Base-by-base conservation (phyloP, 179 eudicot genomes). In the Monotropa hypopitys region DNA sequence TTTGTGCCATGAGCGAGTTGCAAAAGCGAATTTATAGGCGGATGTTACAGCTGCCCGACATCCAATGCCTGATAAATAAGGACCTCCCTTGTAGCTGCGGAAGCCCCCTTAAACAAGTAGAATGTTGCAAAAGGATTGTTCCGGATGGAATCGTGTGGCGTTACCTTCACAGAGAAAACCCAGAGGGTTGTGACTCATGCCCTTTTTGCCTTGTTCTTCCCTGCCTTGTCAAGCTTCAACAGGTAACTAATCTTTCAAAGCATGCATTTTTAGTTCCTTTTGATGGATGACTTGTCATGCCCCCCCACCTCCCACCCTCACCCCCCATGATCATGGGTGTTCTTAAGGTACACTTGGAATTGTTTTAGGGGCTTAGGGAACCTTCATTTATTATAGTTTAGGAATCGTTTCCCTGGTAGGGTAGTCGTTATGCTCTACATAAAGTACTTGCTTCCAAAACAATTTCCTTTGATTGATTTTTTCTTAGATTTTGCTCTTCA, bases 71-170 rank as follows among this genome's bases (percentile, higher is more conserved):
- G 50, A 81, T 93, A 45, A 93, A 93, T 83, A 95, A 95, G 84
- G 96, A 93, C 79, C 85, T 90, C 40, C 97, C 99, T 3, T 95
- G 99, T 83, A 84, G 91, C 70, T 95, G 99, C 77, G 99, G 99
- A 61, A 93, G 98, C 83, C 99, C 99, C 26, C 93, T 93, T 57
- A 86, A 84, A n/a, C 99, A 90, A 84, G 94, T 84, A 40, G 96
- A 95, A 82, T 95, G 99, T 78, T 92, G 96, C 80, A 82, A 86
- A 72, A 90, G 98, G 79, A 95, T 85, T 26, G 88, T 90, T 46
- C 90, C 92, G n/a, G 79, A 93, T 83, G 99, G 99, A 75, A 78
- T 91, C 53, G 83, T 95, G 50, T 95, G 99, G 99, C 87, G 84
- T 76, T 93, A 90, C 83, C 92, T 95, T 87, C 99, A 95, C 78